phyloP scores from a whole-genome alignment of 305 asterid species.

The Fraxinus velutina region DNA sequence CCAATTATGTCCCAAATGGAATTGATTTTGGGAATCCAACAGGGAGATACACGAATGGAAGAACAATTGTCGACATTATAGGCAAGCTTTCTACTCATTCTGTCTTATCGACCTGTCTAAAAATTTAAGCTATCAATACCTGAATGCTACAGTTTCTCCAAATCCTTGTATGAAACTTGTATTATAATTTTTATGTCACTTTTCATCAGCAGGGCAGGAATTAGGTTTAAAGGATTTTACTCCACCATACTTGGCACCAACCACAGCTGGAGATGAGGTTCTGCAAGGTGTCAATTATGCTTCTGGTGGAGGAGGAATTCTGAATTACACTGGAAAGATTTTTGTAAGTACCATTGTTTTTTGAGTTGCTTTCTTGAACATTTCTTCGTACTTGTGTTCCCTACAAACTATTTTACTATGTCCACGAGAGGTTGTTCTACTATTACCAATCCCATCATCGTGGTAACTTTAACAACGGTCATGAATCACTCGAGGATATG shows the following conservation, averaged over 20 bases:
- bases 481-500: background rate
- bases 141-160: background rate
- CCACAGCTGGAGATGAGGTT: conserved; percentile 42
- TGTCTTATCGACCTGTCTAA: background rate
- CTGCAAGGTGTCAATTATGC: conserved; percentile 70
- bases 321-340: conserved; percentile 55
- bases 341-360: conserved; percentile 40
- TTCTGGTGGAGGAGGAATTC: conserved; percentile 77
- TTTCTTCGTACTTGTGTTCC: background rate
- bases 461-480: background rate
- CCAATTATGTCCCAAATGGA: conserved; percentile 66
- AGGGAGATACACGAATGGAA: conserved; percentile 69
- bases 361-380: background rate
- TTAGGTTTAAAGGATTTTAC: conserved; percentile 41
- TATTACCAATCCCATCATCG: background rate
- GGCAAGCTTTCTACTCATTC: conserved; percentile 36
- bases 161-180: background rate
- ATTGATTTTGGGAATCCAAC: conserved; percentile 72
- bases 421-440: background rate
- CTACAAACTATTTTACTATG: background rate
- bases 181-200: background rate
- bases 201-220: conserved; percentile 45
- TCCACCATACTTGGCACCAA: conserved; percentile 70
- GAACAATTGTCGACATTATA: conserved; percentile 69
- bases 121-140: background rate